Conservation (phyloP, 83 land plant species). For the Picea engelmannii region DNA sequence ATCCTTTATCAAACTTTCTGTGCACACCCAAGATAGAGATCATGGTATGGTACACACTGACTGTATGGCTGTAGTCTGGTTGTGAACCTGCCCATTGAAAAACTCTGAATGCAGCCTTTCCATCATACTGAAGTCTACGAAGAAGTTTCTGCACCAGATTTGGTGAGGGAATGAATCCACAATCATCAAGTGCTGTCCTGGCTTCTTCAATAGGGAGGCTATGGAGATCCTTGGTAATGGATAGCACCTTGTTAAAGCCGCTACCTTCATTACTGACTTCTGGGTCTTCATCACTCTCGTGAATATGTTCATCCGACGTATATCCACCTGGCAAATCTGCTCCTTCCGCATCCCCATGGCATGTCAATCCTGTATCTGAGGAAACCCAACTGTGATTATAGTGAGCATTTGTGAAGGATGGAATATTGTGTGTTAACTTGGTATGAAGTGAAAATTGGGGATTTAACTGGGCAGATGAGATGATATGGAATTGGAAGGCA, state of each 20-base stretch:
- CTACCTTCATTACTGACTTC: background rate
- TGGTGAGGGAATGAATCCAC: slow-evolving; percentile 20
- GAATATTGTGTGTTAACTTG: background rate
- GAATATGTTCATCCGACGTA: background rate
- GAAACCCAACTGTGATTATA: background rate
- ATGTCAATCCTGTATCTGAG: slow-evolving; percentile 6
- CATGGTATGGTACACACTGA: slow-evolving; percentile 37
- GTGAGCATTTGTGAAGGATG: background rate
- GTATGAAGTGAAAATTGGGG: background rate
- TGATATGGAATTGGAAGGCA: background rate
- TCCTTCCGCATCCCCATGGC: background rate
- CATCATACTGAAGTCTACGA: slow-evolving; percentile 42
- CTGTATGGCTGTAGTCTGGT: slow-evolving; percentile 13
- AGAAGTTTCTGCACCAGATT: slow-evolving; percentile 31
- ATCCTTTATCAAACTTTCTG: slow-evolving; percentile 42
- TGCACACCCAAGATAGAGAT: slow-evolving; percentile 55
- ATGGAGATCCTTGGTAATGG: background rate
- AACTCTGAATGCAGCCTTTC: slow-evolving; percentile 42
- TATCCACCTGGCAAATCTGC: background rate
- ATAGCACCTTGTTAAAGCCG: background rate
- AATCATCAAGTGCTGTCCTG: slow-evolving; percentile 21
- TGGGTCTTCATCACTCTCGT: background rate
- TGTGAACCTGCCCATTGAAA: slow-evolving; percentile 49
- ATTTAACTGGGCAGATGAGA: background rate
- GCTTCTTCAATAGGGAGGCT: slow-evolving; percentile 21